A percentile compares a stretch with the other conserved stretches of the same genome.
These are phyloP conservation scores for Chytriomyces sp. DNA, from an alignment of 192 early-diverging fungal species.

Conservation along the genomic window DNA sequence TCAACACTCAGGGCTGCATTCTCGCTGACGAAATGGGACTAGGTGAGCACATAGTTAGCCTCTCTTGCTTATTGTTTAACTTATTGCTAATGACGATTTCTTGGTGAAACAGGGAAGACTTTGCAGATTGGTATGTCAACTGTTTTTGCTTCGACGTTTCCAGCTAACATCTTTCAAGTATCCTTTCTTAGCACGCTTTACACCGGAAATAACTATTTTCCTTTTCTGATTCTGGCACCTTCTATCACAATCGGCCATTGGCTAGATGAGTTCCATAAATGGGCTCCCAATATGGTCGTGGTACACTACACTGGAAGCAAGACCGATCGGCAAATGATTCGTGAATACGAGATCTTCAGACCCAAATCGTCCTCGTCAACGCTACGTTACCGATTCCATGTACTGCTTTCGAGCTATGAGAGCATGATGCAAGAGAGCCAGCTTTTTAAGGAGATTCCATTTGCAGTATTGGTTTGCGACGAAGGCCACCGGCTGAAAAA, in stretches of 20 bases:
- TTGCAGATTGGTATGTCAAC: no score
- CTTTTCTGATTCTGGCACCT: conserved; percentile 72
- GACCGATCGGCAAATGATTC: conserved; percentile 48
- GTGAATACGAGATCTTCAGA: conserved; percentile 54
- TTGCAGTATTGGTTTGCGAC: conserved; percentile 71
- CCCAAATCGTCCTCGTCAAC: neutral
- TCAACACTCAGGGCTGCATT: conserved; percentile 57
- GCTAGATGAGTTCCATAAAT: conserved; percentile 70
- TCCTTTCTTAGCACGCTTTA: conserved; percentile 54
- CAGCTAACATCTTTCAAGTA: no score
- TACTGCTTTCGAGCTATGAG: conserved; percentile 70
- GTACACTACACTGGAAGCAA: conserved; percentile 59
- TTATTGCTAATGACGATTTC: neutral
- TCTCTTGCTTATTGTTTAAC: neutral
- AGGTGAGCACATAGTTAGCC: no score
- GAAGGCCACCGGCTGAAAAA: conserved; percentile 83
- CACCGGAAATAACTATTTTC: conserved; percentile 50
- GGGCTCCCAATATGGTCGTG: conserved; percentile 65
- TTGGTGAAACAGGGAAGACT: conserved; percentile 51
- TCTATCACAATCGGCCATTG: conserved; percentile 67
- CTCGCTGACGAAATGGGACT: conserved; percentile 80
- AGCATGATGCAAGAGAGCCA: conserved; percentile 45
- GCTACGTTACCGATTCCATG: conserved; percentile 60
- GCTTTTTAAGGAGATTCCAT: conserved; percentile 56
- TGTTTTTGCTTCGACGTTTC: no score